Percentiles rank a stretch among this genome's conserved stretches.
phyloP scores from a whole-genome alignment of 1,139 yeast species.

The Suhomyces panamericanus region DNA sequence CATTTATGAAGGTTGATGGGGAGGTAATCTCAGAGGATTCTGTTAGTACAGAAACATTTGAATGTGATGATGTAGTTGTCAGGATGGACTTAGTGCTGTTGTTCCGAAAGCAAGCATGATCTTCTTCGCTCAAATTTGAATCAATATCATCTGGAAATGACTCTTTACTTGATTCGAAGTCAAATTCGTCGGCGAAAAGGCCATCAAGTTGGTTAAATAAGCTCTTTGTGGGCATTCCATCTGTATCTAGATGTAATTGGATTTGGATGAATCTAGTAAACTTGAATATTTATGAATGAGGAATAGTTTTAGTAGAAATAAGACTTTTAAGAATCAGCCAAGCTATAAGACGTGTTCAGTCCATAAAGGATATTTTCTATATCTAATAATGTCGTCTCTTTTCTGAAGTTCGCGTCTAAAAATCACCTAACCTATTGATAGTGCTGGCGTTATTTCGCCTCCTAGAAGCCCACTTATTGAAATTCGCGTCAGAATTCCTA shows the following conservation, averaged over 20 bases:
- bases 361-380: neutral
- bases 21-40: conserved; percentile 7
- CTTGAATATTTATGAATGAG: too few relatives aligned
- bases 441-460: neutral
- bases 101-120: conserved; percentile 11
- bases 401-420: neutral
- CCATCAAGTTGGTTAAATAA: conserved; percentile 13
- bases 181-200: conserved; percentile 5
- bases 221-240: conserved; percentile 10
- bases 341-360: neutral
- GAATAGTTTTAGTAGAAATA: neutral
- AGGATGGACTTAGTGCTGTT: conserved; percentile 17
- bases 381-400: neutral
- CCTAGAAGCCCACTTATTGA: neutral
- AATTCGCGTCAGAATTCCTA: neutral
- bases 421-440: neutral
- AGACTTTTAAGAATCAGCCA: neutral
- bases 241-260: neutral
- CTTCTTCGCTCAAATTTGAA: conserved; percentile 3
- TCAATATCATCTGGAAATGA: conserved; percentile 5
- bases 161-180: conserved; percentile 8
- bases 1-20: neutral
- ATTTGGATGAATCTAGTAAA: neutral
- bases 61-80: conserved; percentile 12
- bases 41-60: conserved; percentile 10